phyloP scores from a whole-genome alignment of 495 filamentous ascomycete genomes.

The Penicillium pancosmium region DNA sequence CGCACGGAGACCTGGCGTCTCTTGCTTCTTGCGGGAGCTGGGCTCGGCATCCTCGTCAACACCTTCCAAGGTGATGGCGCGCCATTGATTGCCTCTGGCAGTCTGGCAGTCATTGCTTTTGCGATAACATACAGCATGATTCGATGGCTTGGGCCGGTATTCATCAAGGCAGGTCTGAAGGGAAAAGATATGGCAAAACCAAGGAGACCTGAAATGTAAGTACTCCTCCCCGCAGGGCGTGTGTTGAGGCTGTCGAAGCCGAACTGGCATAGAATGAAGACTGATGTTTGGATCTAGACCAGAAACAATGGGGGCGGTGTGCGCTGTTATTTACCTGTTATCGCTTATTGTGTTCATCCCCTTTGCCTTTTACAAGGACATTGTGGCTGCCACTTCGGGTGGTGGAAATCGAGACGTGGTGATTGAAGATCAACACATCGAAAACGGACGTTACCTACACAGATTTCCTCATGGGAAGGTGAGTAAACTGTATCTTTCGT shows the following conservation, averaged over 20 bases:
- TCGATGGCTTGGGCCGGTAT: constrained; percentile 89
- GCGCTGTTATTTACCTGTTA: constrained; percentile 88
- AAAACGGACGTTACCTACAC: constrained; percentile 80
- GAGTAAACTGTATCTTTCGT: constrained; percentile 12
- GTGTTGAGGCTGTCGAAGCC: background rate
- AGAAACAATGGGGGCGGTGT: constrained; percentile 97
- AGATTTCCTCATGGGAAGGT: constrained; percentile 94
- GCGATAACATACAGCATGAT: constrained; percentile 79
- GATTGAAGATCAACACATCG: constrained; percentile 62
- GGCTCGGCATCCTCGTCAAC: constrained; percentile 74
- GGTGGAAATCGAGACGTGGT: constrained; percentile 90
- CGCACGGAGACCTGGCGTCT: constrained; percentile 71
- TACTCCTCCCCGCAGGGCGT: constrained; percentile 6
- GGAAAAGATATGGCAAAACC: constrained; percentile 88
- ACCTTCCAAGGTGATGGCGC: constrained; percentile 85
- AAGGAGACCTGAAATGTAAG: constrained; percentile 72
- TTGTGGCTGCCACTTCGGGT: constrained; percentile 92
- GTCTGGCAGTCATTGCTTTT: constrained; percentile 84
- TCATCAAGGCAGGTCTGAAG: constrained; percentile 86
- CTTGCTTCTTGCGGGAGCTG: constrained; percentile 66
- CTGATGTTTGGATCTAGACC: constrained; percentile 56
- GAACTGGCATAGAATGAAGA: constrained; percentile 8
- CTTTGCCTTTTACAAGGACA: constrained; percentile 97
- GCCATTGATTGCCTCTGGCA: constrained; percentile 84
- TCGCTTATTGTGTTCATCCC: constrained; percentile 89